These are phyloP conservation scores for Lithospermum erythrorhizon DNA, from an alignment of 257 asterid genomes.

Conservation along the genomic window DNA sequence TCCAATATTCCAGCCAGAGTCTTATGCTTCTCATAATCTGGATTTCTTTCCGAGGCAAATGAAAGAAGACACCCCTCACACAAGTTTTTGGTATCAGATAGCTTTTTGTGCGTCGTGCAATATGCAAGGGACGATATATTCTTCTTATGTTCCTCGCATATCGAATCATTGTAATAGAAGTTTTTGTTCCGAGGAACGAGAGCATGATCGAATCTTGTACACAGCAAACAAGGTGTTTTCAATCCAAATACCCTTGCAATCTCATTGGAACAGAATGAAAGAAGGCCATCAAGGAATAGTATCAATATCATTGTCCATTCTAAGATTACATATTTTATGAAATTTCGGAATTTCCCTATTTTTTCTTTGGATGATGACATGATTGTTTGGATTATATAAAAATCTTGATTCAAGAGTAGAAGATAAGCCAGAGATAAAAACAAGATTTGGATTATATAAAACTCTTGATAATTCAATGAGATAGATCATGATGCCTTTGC, in stretches of 20 bases:
- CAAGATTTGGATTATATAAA: neutral
- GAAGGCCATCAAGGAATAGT: conserved; percentile 59
- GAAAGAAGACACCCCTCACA: conserved; percentile 75
- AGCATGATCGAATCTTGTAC: conserved; percentile 63
- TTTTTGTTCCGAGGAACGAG: conserved; percentile 34
- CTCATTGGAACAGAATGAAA: conserved; percentile 51
- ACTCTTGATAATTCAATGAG: neutral
- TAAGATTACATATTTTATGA: conserved; percentile 44
- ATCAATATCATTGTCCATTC: conserved; percentile 62
- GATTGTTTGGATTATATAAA: neutral
- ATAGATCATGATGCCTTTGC: no score
- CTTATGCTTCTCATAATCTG: conserved; percentile 32
- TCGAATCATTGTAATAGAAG: conserved; percentile 62
- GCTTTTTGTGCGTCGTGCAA: conserved; percentile 62
- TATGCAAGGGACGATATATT: conserved; percentile 70
- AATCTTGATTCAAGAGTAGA: neutral
- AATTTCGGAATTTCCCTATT: conserved; percentile 43
- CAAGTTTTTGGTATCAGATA: conserved; percentile 63
- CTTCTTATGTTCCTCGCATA: conserved; percentile 73
- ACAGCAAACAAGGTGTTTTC: conserved; percentile 63
- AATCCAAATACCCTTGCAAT: conserved; percentile 53
- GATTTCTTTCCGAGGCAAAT: conserved; percentile 45
- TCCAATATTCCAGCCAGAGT: conserved; percentile 58
- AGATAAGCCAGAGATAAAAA: neutral
- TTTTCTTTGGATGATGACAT: conserved; percentile 24